phyloP scores from a whole-genome alignment of 176 grass and related monocot genomes.

The Carex myosuroides region DNA sequence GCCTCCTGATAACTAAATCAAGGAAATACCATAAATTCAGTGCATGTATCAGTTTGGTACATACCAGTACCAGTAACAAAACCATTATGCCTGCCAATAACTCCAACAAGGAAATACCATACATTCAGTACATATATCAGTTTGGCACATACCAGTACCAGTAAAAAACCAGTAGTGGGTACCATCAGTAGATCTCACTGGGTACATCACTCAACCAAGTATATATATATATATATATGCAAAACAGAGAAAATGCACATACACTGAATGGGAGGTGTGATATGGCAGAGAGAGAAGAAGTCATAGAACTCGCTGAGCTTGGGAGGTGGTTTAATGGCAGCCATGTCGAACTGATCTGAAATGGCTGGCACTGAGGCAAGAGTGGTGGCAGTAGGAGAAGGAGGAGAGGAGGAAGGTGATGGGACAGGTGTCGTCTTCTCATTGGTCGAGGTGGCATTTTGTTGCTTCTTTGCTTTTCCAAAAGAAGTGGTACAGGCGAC shows the following conservation, averaged over 20 bases:
- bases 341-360: slow-evolving; percentile 90
- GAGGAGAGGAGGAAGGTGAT: slow-evolving; percentile 23
- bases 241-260: slow-evolving; percentile 10
- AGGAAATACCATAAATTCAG: not conserved
- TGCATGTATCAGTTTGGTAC: not conserved
- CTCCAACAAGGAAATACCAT: slow-evolving; percentile 31
- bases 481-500: slow-evolving; percentile 81
- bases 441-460: slow-evolving; percentile 15
- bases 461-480: slow-evolving; percentile 46
- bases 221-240: too few relatives aligned
- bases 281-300: slow-evolving; percentile 91
- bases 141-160: not conserved
- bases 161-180: not conserved
- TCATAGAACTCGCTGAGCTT: slow-evolving; percentile 94
- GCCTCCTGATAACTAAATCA: not conserved
- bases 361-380: slow-evolving; percentile 36
- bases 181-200: not conserved
- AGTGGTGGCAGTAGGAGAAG: not conserved
- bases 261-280: slow-evolving; percentile 81
- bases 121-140: not conserved
- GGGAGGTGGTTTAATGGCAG: slow-evolving; percentile 63
- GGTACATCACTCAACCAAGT: not conserved
- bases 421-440: slow-evolving; percentile 33
- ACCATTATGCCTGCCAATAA: slow-evolving; percentile 51
- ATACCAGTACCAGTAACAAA: not conserved